Percentiles rank a stretch among this genome's conserved stretches.
These are phyloP conservation scores for Camellia japonica DNA, from an alignment of 148 eudicot species.

Conservation along the genomic window DNA sequence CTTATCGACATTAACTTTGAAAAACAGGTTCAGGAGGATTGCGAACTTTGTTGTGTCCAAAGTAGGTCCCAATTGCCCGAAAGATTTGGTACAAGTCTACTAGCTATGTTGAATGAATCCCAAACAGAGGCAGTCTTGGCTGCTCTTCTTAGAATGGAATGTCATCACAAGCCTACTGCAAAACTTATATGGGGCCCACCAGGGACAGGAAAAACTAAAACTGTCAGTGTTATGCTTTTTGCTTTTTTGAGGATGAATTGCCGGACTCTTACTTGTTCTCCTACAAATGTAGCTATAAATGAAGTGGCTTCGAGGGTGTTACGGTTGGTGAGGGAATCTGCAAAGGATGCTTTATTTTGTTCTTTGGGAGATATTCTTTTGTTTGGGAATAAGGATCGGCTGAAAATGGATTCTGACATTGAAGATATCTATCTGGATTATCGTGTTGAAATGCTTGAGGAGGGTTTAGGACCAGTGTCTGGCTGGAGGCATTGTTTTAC, in stretches of 20 bases:
- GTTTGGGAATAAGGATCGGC: constrained; percentile 53
- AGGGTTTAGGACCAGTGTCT: constrained; percentile 44
- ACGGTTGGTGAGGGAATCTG: constrained; percentile 26
- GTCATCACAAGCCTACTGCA: constrained; percentile 33
- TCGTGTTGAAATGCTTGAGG: constrained; percentile 45
- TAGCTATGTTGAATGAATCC: constrained; percentile 37
- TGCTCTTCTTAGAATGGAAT: constrained; percentile 30
- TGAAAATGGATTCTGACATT: constrained; percentile 36
- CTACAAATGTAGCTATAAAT: constrained; percentile 53
- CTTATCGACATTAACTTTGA: not conserved
- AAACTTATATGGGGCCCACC: constrained; percentile 72
- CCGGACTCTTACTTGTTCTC: constrained; percentile 48
- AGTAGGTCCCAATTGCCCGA: constrained; percentile 20
- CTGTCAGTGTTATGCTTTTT: constrained; percentile 38
- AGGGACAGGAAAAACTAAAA: constrained; percentile 64
- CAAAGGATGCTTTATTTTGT: constrained; percentile 16
- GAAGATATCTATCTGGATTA: constrained; percentile 52
- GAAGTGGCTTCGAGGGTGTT: constrained; percentile 55
- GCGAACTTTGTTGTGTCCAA: constrained; percentile 23
- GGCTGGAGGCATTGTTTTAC: constrained; percentile 63
- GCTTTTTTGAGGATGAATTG: constrained; percentile 32
- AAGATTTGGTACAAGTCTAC: constrained; percentile 14
- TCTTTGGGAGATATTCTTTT: constrained; percentile 52
- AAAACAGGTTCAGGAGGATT: constrained; percentile 41
- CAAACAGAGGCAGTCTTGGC: constrained; percentile 43